phyloP scores from a whole-genome alignment of 257 asterid species.

The Scutellaria baicalensis region DNA sequence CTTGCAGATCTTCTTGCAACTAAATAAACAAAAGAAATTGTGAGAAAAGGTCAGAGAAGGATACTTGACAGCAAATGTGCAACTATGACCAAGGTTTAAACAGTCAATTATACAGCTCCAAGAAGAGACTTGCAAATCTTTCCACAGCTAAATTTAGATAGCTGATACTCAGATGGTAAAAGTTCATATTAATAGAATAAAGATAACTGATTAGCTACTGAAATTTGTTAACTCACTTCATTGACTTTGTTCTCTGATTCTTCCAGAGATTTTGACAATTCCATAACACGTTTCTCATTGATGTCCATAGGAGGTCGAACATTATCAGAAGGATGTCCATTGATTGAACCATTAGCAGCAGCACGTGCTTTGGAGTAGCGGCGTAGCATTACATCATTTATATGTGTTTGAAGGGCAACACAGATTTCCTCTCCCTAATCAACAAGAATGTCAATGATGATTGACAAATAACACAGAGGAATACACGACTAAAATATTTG shows the following conservation, averaged over 20 bases:
- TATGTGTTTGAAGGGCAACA: slow-evolving; percentile 99
- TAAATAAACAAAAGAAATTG: slow-evolving; percentile 24
- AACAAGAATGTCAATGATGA: slow-evolving; percentile 4
- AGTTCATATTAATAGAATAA: not conserved
- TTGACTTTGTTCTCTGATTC: slow-evolving; percentile 64
- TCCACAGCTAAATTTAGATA: not conserved
- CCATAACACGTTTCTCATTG: slow-evolving; percentile 69
- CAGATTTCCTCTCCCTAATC: slow-evolving; percentile 97
- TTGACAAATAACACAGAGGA: not conserved
- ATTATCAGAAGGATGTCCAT: slow-evolving; percentile 54
- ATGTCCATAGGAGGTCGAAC: slow-evolving; percentile 42
- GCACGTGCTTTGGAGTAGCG: slow-evolving; percentile 97
- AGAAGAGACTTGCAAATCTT: not conserved
- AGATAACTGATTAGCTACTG: not conserved
- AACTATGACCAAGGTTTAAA: not conserved
- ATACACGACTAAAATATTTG: not conserved
- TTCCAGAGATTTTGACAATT: slow-evolving; percentile 79
- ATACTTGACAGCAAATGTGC: slow-evolving; percentile 3
- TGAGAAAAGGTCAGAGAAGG: not conserved
- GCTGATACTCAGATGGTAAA: not conserved
- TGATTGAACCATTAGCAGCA: slow-evolving; percentile 64
- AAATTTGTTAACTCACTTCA: slow-evolving; percentile 48
- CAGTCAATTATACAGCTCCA: not conserved
- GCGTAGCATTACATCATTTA: slow-evolving; percentile 96
- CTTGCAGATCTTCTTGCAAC: slow-evolving; percentile 75